phyloP scores from a whole-genome alignment of 2,329 filamentous ascomycete genomes.

The Fusarium mundagurra region DNA sequence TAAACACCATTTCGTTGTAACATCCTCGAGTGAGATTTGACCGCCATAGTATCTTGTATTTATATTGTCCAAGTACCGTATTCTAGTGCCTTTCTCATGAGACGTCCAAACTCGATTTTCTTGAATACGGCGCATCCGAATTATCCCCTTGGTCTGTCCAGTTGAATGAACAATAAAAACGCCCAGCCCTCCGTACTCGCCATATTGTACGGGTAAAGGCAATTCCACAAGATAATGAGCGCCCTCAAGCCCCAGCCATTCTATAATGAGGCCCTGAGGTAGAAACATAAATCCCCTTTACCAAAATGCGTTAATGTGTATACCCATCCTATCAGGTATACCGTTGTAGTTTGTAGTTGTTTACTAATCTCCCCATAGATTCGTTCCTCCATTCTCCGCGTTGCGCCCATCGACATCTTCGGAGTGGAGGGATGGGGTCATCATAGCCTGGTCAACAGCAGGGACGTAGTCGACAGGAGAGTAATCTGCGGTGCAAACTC shows the following conservation, averaged over 20 bases:
- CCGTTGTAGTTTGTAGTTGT: neutral
- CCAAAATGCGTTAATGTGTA: neutral
- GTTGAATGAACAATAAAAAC: neutral
- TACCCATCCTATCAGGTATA: slow-evolving; percentile 20
- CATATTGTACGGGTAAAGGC: neutral
- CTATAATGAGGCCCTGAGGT: neutral
- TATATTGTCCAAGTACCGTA: neutral
- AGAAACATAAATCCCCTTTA: neutral
- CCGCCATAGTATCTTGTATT: neutral
- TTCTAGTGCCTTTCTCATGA: neutral
- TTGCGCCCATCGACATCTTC: slow-evolving; percentile 27
- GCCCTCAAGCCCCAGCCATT: neutral
- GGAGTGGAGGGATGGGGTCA: slow-evolving; percentile 22
- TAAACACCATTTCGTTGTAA: fast-evolving
- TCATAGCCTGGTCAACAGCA: neutral
- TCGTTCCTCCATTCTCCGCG: slow-evolving; percentile 8
- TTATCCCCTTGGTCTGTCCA: neutral
- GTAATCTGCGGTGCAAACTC: slow-evolving; percentile 33
- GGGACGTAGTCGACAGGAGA: neutral
- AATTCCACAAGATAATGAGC: neutral
- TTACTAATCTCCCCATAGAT: slow-evolving; percentile 12
- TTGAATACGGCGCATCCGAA: neutral
- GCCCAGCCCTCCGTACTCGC: neutral
- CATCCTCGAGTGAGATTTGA: neutral
- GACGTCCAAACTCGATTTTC: too few relatives aligned